Base-by-base conservation (phyloP, 805 yeast genomes). In the Pichia californica region DNA sequence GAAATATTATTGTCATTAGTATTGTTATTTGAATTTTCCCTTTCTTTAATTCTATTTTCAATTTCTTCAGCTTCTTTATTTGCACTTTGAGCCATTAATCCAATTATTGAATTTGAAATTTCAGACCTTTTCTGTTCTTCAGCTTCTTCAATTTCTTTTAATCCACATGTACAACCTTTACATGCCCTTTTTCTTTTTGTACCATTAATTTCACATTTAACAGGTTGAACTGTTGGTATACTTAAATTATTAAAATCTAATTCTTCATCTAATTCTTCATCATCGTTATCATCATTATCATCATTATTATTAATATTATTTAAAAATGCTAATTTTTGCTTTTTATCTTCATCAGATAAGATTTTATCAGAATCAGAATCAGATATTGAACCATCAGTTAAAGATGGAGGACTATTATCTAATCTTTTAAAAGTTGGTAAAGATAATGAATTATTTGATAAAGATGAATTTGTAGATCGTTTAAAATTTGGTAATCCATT, bases 141-240 rank as follows among this genome's bases (percentile, higher is more conserved):
- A 41, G 65, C 68, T 47, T 83, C 89, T 67, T 93, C 96, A 41
- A 74, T 64, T 62, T 93, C 99, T 54, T 84, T 88, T 51, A 93
- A 72, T 7, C 99, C 99, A 70, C 99, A 93, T 0, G 97, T 83
- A 65, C 99, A 93, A 65, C 93, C 96, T 66, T 89, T 93, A 70
- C 99, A 93, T 0, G 99, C 99, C 66, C 81, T 88, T 69, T 91
- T 79, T 61, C 95, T 75, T 65, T 74, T 76, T 52, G 73, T 75
- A 30, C 78, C 79, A 37, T 58, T 68, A 14, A 54, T 40, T 3
- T 51, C 31, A 58, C 87, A 79, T 52, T 73, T 70, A 38, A 73
- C 69, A 14, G 93, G 91, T 26, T 74, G 70, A 21, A 76, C 68
- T 38, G 79, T 64, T 42, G 68, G 55, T 47, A 63, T 41, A 8